Percentiles rank a stretch among this genome's conserved stretches.
These are phyloP conservation scores for Torrubiellomyces zombiae DNA, from an alignment of 2,329 filamentous ascomycete genomes.

Conservation along the genomic window DNA sequence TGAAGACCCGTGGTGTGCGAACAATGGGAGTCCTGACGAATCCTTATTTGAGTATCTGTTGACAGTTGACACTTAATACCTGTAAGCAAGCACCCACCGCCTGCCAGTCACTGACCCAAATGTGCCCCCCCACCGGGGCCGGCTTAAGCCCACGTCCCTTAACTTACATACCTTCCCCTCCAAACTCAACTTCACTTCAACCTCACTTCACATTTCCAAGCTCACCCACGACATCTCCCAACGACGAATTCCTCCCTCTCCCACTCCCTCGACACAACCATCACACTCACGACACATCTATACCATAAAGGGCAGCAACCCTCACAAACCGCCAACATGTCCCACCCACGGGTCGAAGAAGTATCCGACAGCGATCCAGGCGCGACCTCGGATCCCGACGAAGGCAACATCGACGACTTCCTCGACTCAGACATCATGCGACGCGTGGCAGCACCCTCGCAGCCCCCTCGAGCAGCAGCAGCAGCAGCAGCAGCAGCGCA, in stretches of 20 bases:
- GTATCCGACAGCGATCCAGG: slow-evolving; percentile 65
- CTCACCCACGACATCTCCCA: slow-evolving; percentile 2
- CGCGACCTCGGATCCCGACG: slow-evolving; percentile 57
- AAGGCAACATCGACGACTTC: slow-evolving; percentile 62
- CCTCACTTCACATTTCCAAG: neutral
- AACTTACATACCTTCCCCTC: slow-evolving; percentile 8
- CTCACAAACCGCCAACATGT: slow-evolving; percentile 36
- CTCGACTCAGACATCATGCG: slow-evolving; percentile 39
- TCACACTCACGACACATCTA: slow-evolving; percentile 1
- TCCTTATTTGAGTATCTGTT: too few species aligned
- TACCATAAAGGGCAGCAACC: too few species aligned
- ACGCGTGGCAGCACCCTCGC: slow-evolving; percentile 18
- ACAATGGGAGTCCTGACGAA: too few species aligned
- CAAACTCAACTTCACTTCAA: slow-evolving; percentile 4
- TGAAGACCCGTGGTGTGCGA: too few species aligned
- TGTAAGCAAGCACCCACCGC: too few species aligned
- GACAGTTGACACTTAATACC: too few species aligned
- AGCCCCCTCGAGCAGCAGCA: neutral
- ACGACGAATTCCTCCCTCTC: slow-evolving; percentile 1
- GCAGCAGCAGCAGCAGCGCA: slow-evolving; percentile 12
- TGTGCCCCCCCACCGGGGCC: too few species aligned
- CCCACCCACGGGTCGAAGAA: slow-evolving; percentile 81
- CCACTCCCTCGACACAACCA: slow-evolving; percentile 1
- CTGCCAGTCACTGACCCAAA: too few species aligned
- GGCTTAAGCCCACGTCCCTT: too few species aligned